Percentiles rank a stretch among this genome's conserved stretches.
phyloP scores from a whole-genome alignment of 441 rosid species.

The Macaranga tanarius region DNA sequence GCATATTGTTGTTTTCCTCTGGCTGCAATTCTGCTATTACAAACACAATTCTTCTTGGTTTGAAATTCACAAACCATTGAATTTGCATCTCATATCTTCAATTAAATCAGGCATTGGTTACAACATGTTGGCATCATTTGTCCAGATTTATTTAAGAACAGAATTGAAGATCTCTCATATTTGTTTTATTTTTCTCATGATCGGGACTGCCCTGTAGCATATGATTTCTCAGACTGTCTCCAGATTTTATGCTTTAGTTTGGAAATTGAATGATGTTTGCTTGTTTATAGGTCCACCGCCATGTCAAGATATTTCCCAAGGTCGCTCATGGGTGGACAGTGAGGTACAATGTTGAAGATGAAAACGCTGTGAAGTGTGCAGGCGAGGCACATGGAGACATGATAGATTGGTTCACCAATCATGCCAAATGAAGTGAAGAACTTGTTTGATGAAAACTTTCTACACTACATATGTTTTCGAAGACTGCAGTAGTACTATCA shows the following conservation, averaged over 20 bases:
- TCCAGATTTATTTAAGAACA: background rate
- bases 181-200: background rate
- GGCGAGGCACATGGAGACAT: conserved; percentile 69
- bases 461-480: background rate
- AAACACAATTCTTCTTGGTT: background rate
- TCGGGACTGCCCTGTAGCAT: background rate
- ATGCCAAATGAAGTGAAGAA: conserved; percentile 41
- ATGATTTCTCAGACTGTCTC: background rate
- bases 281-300: conserved; percentile 44
- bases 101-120: background rate
- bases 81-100: background rate
- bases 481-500: background rate
- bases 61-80: background rate
- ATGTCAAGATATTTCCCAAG: conserved; percentile 66
- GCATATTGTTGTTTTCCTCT: background rate
- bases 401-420: conserved; percentile 66
- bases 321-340: conserved; percentile 81
- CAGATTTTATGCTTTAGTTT: background rate
- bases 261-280: conserved; percentile 4
- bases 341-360: conserved; percentile 51
- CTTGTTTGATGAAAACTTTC: background rate
- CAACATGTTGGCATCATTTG: background rate
- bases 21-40: background rate
- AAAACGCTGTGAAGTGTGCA: conserved; percentile 53
- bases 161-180: background rate